Conservation (phyloP, 768 basidiomycete species). For the Hortiboletus flavorubellus region DNA sequence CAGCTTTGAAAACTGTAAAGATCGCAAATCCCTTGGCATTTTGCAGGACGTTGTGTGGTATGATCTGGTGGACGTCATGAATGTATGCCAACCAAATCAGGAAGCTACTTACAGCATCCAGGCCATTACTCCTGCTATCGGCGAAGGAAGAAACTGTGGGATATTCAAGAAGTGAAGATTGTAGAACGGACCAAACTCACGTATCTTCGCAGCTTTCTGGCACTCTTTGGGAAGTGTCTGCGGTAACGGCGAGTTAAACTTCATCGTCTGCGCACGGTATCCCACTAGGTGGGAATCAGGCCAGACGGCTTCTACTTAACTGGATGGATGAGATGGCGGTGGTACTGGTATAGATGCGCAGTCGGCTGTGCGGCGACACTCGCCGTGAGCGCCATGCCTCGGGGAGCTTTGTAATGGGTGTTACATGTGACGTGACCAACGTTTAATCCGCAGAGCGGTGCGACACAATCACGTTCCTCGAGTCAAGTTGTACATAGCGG, state of each 20-base stretch:
- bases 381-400: constrained; percentile 4
- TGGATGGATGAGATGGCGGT: neutral
- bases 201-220: constrained; percentile 82
- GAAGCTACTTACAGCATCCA: constrained; percentile 61
- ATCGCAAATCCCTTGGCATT: constrained; percentile 81
- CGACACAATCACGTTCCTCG: too few species aligned
- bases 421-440: constrained; percentile 22
- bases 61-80: constrained; percentile 36
- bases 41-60: constrained; percentile 53
- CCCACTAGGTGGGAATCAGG: neutral
- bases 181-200: constrained; percentile 39
- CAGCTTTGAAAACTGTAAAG: constrained; percentile 79
- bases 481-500: too few species aligned
- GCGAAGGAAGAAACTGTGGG: constrained; percentile 78
- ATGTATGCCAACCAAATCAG: neutral
- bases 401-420: constrained; percentile 14
- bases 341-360: constrained; percentile 16
- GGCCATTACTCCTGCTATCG: constrained; percentile 72
- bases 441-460: neutral
- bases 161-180: neutral
- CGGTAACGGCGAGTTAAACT: constrained; percentile 48
- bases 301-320: neutral
- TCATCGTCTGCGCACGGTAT: constrained; percentile 32
- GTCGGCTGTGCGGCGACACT: constrained; percentile 8
- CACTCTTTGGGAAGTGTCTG: constrained; percentile 76